These are phyloP conservation scores for Aegilops tauschii DNA, from an alignment of 176 grass and related monocot genomes.

Conservation along the genomic window DNA sequence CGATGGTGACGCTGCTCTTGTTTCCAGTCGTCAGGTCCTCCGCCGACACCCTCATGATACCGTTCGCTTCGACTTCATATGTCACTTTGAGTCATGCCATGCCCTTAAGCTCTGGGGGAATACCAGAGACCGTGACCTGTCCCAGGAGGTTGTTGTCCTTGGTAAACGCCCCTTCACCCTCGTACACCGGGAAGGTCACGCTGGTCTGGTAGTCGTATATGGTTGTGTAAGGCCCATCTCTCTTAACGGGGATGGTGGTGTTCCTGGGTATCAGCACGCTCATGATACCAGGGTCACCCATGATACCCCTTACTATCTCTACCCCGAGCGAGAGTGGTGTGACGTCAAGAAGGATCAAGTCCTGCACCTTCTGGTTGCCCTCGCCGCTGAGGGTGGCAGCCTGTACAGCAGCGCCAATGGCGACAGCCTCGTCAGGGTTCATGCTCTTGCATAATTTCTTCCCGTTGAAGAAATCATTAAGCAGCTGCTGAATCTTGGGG, in stretches of 20 bases:
- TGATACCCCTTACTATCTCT: constrained; percentile 26
- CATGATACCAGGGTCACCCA: constrained; percentile 44
- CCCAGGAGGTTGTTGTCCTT: constrained; percentile 55
- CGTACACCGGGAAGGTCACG: constrained; percentile 32
- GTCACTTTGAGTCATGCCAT: constrained; percentile 34
- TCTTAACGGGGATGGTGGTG: constrained; percentile 50
- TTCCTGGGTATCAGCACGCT: constrained; percentile 49
- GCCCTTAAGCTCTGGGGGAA: constrained; percentile 24
- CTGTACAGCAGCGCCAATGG: constrained; percentile 52
- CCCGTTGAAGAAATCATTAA: constrained; percentile 96
- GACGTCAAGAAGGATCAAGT: constrained; percentile 53
- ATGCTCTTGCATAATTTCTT: constrained; percentile 12
- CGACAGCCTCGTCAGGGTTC: constrained; percentile 5
- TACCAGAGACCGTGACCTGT: constrained; percentile 26
- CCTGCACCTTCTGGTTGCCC: constrained; percentile 20
- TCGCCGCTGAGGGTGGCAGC: constrained; percentile 39
- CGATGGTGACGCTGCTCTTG: constrained; percentile 49
- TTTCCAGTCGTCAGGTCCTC: constrained; percentile 34
- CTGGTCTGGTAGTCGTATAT: constrained; percentile 31
- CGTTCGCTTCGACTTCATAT: constrained; percentile 47
- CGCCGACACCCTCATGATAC: constrained; percentile 41
- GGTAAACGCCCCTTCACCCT: constrained; percentile 46
- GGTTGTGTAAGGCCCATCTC: constrained; percentile 33
- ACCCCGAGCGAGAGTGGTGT: constrained; percentile 57
- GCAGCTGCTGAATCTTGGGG: constrained; percentile 89